These are phyloP conservation scores for Acacia acuminata DNA, from an alignment of 306 rosid genomes.

Conservation along the genomic window DNA sequence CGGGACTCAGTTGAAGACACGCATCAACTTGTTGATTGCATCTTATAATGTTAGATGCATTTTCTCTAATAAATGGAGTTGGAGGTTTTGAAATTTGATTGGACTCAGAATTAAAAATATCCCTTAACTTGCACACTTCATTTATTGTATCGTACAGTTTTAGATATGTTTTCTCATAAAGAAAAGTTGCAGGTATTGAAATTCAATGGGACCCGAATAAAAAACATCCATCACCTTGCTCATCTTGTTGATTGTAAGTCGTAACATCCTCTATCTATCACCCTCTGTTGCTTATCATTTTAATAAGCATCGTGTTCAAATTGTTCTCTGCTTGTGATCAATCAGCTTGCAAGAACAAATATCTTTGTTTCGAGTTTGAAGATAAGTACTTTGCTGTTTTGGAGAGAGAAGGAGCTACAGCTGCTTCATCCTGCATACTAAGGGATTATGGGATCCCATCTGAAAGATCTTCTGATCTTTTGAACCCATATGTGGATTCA, in stretches of 20 bases:
- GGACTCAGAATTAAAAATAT: neutral
- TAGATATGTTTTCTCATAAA: constrained; percentile 6
- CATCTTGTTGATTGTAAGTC: constrained; percentile 88
- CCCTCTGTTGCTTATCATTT: neutral
- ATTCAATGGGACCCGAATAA: constrained; percentile 73
- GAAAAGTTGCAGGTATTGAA: constrained; percentile 68
- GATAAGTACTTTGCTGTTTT: constrained; percentile 78
- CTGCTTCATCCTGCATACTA: constrained; percentile 73
- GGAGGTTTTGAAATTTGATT: neutral
- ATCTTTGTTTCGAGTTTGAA: constrained; percentile 83
- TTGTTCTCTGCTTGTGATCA: constrained; percentile 43
- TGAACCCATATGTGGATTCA: constrained; percentile 67
- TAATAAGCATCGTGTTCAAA: constrained; percentile 3
- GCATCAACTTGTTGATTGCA: neutral
- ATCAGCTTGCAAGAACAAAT: constrained; percentile 81
- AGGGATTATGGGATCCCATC: constrained; percentile 84
- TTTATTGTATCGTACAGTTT: neutral
- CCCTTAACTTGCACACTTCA: neutral
- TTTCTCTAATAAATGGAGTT: neutral
- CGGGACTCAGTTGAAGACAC: neutral
- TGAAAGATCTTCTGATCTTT: constrained; percentile 83
- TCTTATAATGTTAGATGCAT: neutral
- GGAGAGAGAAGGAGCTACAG: constrained; percentile 67
- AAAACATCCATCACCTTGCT: constrained; percentile 85
- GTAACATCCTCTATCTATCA: constrained; percentile 12